Percentiles rank a stretch among this genome's conserved stretches.
Evolutionary conservation across 2,329 filamentous ascomycete genomes (phyloP).

Genomic region (Thelonectria blattea): DNA sequence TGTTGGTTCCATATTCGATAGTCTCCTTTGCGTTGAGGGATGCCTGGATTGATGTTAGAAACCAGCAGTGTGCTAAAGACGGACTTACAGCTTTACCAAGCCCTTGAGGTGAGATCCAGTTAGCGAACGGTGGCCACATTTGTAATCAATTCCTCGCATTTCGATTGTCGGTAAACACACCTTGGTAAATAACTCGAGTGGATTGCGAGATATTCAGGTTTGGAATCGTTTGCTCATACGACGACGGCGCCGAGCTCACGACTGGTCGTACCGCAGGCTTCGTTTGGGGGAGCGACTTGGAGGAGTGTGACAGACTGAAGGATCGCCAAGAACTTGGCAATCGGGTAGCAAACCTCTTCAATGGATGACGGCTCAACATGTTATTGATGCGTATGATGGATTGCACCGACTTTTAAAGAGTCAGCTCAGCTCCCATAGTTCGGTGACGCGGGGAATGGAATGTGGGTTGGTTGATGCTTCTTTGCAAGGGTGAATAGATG

Average conservation of each 20-base stretch:
- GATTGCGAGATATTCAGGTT: slow-evolving; percentile 12
- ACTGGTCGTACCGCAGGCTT: background rate
- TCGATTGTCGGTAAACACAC: background rate
- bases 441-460: too few relatives aligned
- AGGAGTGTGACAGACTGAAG: background rate
- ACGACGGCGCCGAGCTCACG: background rate
- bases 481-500: too few relatives aligned
- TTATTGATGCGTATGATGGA: too few relatives aligned
- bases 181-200: slow-evolving; percentile 19
- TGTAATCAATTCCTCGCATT: background rate
- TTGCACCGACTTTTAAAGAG: too few relatives aligned
- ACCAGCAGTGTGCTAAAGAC: background rate
- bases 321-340: too few relatives aligned
- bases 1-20: slow-evolving; percentile 46
- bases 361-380: too few relatives aligned
- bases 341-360: too few relatives aligned
- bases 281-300: background rate
- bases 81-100: slow-evolving; percentile 45
- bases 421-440: too few relatives aligned
- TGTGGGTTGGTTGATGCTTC: too few relatives aligned
- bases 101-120: slow-evolving; percentile 32
- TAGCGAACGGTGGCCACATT: background rate
- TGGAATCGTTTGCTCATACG: slow-evolving; percentile 11
- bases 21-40: slow-evolving; percentile 47
- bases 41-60: slow-evolving; percentile 35